phyloP scores from a whole-genome alignment of 164 flowering plant species.

The Dillenia suffruticosa region DNA sequence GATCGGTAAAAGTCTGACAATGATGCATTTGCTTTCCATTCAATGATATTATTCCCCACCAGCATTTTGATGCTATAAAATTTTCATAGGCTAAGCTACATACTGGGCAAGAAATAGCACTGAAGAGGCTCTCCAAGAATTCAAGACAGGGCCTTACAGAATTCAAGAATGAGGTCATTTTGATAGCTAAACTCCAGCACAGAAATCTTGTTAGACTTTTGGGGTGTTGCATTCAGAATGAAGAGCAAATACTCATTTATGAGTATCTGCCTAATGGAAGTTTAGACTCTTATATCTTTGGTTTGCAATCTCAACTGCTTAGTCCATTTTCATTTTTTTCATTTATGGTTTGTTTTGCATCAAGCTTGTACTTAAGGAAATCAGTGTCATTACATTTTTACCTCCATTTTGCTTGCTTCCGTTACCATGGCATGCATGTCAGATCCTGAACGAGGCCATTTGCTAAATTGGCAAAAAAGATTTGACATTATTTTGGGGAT shows the following conservation, averaged over 20 bases:
- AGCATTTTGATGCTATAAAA: neutral
- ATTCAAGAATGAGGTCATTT: conserved; percentile 1
- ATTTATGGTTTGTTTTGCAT: too few species aligned
- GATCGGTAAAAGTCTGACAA: neutral
- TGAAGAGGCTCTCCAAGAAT: neutral
- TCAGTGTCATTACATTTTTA: too few species aligned
- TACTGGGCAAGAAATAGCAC: neutral
- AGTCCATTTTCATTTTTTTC: neutral
- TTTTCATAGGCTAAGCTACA: neutral
- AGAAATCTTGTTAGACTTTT: conserved; percentile 1
- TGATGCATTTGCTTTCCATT: neutral
- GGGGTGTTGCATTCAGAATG: neutral
- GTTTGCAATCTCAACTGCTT: neutral
- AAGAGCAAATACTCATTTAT: neutral
- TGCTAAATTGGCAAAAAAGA: neutral
- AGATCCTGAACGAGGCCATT: too few species aligned
- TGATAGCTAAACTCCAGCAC: conserved; percentile 6
- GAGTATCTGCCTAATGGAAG: neutral
- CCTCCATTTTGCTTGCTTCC: too few species aligned
- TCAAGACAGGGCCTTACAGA: neutral
- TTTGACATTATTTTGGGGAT: conserved; percentile 2
- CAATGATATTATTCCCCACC: neutral
- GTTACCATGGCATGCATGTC: too few species aligned
- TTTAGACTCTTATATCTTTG: neutral
- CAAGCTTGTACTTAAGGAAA: too few species aligned